Evolutionary conservation across 2,329 filamentous ascomycete species (phyloP), one percentile per base, ranked within the genome.

Genomic region (Colletotrichum salicis): DNA sequence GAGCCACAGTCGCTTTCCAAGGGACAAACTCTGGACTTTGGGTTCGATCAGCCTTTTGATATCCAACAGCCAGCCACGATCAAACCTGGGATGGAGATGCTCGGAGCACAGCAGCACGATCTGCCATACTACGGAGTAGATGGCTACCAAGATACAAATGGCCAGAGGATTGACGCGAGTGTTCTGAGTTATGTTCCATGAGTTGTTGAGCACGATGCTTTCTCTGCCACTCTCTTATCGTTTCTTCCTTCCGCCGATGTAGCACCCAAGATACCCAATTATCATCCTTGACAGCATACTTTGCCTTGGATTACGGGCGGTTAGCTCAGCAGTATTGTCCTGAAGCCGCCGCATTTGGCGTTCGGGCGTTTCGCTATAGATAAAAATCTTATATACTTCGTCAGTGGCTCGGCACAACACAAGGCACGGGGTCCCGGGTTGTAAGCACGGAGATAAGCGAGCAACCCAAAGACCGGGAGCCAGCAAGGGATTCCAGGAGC

Each of bases 61-160:
- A 3, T 10, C 10, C 29, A 41, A 6, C 27, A 15, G 2, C 70
- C 33, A n/a, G 29, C 33, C 10, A 59, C 45, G 10, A 22, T 64
- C 12, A 55, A 64, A n/a, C 70, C 70, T 5, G 52, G 41, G 1
- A 52, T 72, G 55, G 59, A 61, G 4, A 5, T 60, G 15, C 57
- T 64, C 10, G 8, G 29, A 4, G 55, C 13, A 5, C 65, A 64
- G 45, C 54, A 60, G 19, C 12, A 27, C 1, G 58, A 29, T 15
- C 5, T 64, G 27, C 8, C 41, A 4, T 56, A 24, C 3, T 56
- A 57, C 19, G 60, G 22, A 3, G 2, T 41, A 29, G 59, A 69
- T 3, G 52, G 31, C 2, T 55, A 71, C 5, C 45, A 37, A 22
- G 48, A 67, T 10, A 13, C 11, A 12, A 48, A 41, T 15, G 27